These are phyloP conservation scores for Coniella vitis DNA, from an alignment of 2,329 filamentous ascomycete species.

Conservation along the genomic window DNA sequence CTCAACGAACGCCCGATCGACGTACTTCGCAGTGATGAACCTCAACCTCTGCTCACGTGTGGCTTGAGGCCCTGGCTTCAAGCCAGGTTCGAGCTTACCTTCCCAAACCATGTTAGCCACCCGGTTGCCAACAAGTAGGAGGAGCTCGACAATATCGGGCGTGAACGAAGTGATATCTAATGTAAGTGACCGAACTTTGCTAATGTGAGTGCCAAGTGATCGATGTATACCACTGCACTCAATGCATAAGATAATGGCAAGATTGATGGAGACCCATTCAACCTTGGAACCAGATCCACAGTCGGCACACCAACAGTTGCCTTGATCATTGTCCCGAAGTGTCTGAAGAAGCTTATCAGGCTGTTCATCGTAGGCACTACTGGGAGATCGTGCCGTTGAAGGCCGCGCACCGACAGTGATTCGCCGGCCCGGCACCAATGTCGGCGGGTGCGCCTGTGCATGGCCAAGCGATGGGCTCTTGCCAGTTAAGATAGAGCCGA, in stretches of 20 bases:
- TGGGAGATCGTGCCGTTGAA: conserved; percentile 43
- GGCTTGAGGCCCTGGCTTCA: conserved; percentile 70
- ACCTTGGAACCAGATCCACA: conserved; percentile 88
- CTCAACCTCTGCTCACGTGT: conserved; percentile 84
- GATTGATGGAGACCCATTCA: conserved; percentile 98
- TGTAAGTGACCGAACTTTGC: conserved; percentile 91
- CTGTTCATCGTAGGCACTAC: conserved; percentile 71
- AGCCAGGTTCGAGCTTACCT: conserved; percentile 64
- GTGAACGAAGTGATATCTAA: conserved; percentile 96
- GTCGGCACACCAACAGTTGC: conserved; percentile 90
- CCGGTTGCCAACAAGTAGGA: conserved; percentile 86
- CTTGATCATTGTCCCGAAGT: conserved; percentile 83
- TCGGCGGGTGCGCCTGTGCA: conserved; percentile 40
- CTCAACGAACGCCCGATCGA: conserved; percentile 74
- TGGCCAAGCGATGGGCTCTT: conserved; percentile 70
- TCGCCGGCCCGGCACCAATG: conserved; percentile 65
- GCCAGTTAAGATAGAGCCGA: conserved; percentile 86
- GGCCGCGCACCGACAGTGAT: conserved; percentile 90
- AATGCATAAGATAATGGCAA: conserved; percentile 93
- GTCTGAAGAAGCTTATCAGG: conserved; percentile 81
- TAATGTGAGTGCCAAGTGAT: conserved; percentile 93
- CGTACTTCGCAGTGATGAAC: conserved; percentile 95
- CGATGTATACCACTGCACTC: conserved; percentile 97
- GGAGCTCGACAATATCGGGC: conserved; percentile 88
- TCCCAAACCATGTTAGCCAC: conserved; percentile 98